Evolutionary conservation across 2,329 filamentous ascomycete genomes (phyloP).

Genomic region (Teratosphaeriaceae sp.): DNA sequence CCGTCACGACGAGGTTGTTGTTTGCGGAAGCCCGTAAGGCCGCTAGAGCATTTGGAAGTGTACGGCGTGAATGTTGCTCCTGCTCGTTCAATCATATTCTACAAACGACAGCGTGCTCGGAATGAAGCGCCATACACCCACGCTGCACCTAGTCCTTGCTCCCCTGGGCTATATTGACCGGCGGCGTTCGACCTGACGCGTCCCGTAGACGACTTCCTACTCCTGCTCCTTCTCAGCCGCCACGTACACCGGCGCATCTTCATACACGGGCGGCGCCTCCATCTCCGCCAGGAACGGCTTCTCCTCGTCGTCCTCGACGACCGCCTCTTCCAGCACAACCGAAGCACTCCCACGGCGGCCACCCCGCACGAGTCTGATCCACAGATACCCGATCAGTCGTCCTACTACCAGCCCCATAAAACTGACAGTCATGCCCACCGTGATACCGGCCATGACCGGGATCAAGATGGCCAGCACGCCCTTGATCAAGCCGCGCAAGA

Average conservation of each 20-base stretch:
- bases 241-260: constrained; percentile 30
- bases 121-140: too few species aligned
- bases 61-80: too few species aligned
- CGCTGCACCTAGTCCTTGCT: too few species aligned
- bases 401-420: constrained; percentile 61
- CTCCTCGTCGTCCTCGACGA: constrained; percentile 7
- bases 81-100: too few species aligned
- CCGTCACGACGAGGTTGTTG: too few species aligned
- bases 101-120: too few species aligned
- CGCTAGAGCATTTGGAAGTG: too few species aligned
- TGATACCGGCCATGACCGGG: constrained; percentile 61
- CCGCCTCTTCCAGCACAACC: constrained; percentile 19
- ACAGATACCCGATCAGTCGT: constrained; percentile 53
- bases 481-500: constrained; percentile 42
- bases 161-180: too few species aligned
- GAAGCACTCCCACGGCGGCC: constrained; percentile 29
- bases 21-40: too few species aligned
- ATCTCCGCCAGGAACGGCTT: constrained; percentile 9
- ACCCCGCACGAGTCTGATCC: constrained; percentile 49
- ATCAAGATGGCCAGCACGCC: constrained; percentile 58
- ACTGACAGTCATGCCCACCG: constrained; percentile 61
- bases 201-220: background rate
- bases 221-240: constrained; percentile 2
- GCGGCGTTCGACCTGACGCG: too few species aligned
- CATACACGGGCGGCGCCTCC: constrained; percentile 25